Evolutionary conservation across 2,329 filamentous ascomycete species (phyloP), one percentile per base, ranked within the genome.

Genomic region (Penicillium carneum): DNA sequence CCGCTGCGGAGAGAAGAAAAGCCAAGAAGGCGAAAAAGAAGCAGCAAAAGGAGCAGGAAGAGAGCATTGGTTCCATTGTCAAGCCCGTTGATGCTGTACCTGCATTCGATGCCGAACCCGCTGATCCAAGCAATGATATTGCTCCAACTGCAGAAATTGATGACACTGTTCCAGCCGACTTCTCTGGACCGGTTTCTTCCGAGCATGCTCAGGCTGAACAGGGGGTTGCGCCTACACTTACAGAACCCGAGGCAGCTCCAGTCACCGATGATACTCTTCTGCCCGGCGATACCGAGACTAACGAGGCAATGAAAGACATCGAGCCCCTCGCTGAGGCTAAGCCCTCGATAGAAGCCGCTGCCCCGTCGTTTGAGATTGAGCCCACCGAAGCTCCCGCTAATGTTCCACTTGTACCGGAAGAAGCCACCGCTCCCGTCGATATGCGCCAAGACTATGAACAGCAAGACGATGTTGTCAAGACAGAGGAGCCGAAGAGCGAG

Each of bases 1-100:
- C 63, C 8, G 59, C 65, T 14, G 61, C 65, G 11, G 53, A 67
- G 49, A 66, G 46, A 14, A 59, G 46, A 41, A 67, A 66, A 48
- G 63, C 65, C 7, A 67, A 67, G 57, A 67, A 66, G 47, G 57
- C 52, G 4, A 64, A 60, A 42, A 67, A 63, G 47, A 63, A 67
- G 51, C 57, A 66, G 49, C 63, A 66, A 16, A 55, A 63, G 6
- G 31, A 38, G 47, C 42, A 63, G 20, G 55, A 65, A 51, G 60
- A 59, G n/a, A 58, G 18, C 23, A 18, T 36, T 7, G 42, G 34
- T 20, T 33, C 55, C 26, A 14, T 29, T 52, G 29, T 41, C 11
- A 34, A 50, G 26, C 18, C 54, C 14, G 33, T 42, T n/a, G 66
- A 64, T 14, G 10, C 47, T 8, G 34, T 26, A 5, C 42, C 53